Evolutionary conservation across 139 green algal genomes (phyloP), one percentile per base, ranked within the genome.

Genomic region (Coelastrella sp.): DNA sequence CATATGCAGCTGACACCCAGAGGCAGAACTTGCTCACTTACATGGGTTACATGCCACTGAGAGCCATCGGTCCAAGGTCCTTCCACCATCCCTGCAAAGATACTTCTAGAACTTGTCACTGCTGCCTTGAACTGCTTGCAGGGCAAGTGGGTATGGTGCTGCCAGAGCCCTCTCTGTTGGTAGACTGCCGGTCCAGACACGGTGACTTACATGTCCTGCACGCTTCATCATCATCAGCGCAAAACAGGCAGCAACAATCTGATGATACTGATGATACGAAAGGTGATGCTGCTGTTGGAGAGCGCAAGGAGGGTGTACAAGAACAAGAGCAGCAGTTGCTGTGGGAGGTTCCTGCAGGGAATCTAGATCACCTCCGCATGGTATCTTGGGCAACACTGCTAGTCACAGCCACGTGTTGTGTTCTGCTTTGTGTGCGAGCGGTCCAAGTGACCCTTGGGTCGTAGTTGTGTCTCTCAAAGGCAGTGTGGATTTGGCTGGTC

Each of bases 371-470:
- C 13, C 0, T 16, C n/a, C 56, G 59, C 4, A 47, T 83, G 4
- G 73, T 74, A 76, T 82, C 73, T 7, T 89, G 85, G 85, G 73
- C 23, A 2, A 83, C 85, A 76, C 85, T 89, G 58, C 58, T 83
- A 23, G 22, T 80, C 17, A 74, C 81, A 77, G 81, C 64, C 54
- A 58, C 64, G 7, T 87, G 81, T 54, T 77, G 61, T 47, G 61
- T 22, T 60, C 54, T n/a, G 11, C 11, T 87, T 61, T 77, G 81
- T 47, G 57, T 64, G 13, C 76, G 17, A 47, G 81, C 81, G 7
- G 13, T 75, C 16, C 80, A 86, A 47, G 59, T 86, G 20, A 17
- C 68, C 22, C 32, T 47, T 47, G 32, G 32, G 64, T 71, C 64
- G 16, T 20, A 71, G 64, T 11, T 71, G 64, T 71, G 64, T 71